Evolutionary conservation across 2,329 filamentous ascomycete species (phyloP).

Genomic region (Aspergillus sp.): DNA sequence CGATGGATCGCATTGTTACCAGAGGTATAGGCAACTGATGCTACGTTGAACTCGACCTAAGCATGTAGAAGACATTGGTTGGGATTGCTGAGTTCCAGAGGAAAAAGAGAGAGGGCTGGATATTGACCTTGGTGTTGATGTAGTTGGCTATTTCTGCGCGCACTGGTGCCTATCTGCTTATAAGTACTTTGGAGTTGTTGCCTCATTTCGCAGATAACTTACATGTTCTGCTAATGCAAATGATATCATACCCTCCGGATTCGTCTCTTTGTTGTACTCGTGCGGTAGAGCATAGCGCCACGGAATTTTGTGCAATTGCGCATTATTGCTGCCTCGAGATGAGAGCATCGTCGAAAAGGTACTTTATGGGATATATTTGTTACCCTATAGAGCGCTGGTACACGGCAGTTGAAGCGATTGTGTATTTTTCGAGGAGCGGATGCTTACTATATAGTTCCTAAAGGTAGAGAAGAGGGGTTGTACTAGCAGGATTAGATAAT

Average conservation of each 20-base stretch:
- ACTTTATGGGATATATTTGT: neutral
- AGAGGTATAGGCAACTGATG: slow-evolving; percentile 45
- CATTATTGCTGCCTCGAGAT: slow-evolving; percentile 27
- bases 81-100: neutral
- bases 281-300: slow-evolving; percentile 32
- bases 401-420: too few species aligned
- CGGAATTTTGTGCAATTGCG: slow-evolving; percentile 22
- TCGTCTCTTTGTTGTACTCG: slow-evolving; percentile 31
- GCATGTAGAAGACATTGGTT: neutral
- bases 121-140: slow-evolving; percentile 38
- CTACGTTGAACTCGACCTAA: slow-evolving; percentile 33
- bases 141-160: slow-evolving; percentile 41
- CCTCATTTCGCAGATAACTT: neutral
- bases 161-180: slow-evolving; percentile 35
- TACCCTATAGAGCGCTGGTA: too few species aligned
- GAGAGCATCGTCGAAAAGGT: slow-evolving; percentile 26
- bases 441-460: too few species aligned
- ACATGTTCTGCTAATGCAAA: slow-evolving; percentile 42
- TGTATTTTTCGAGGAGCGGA: too few species aligned
- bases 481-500: too few species aligned
- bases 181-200: neutral
- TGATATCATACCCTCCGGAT: slow-evolving; percentile 37
- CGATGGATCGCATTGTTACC: slow-evolving; percentile 40
- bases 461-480: too few species aligned
- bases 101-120: neutral